Percentiles rank a stretch among this genome's conserved stretches.
phyloP scores from a whole-genome alignment of 169 alveolate species.

The Cryptosporidium tyzzeri region DNA sequence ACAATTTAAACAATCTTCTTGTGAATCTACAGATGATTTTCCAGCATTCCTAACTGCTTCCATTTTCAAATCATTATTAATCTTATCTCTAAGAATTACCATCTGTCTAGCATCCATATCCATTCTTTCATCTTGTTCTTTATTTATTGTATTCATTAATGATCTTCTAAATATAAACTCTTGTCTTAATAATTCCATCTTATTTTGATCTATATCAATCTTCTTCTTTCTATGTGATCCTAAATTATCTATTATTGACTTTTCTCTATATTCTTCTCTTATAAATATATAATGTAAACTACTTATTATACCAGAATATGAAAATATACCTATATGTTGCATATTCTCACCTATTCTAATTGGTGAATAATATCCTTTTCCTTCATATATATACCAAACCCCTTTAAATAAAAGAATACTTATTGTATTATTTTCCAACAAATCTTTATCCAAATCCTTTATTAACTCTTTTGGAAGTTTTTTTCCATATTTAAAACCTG shows the following conservation, averaged over 20 bases:
- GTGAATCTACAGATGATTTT: neutral
- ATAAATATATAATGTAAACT: slow-evolving; percentile 56
- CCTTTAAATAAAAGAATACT: slow-evolving; percentile 33
- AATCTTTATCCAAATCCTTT: slow-evolving; percentile 10
- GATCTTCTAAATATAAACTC: slow-evolving; percentile 66
- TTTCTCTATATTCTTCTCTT: slow-evolving; percentile 21
- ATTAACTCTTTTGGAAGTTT: slow-evolving; percentile 59
- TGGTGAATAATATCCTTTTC: slow-evolving; percentile 53
- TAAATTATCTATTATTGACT: slow-evolving; percentile 45
- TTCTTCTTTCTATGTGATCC: slow-evolving; percentile 63
- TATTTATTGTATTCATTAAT: neutral
- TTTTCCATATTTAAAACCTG: slow-evolving; percentile 4
- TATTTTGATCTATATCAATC: neutral
- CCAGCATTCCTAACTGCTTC: neutral
- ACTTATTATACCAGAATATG: slow-evolving; percentile 31
- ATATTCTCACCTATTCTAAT: slow-evolving; percentile 35
- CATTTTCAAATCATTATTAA: slow-evolving; percentile 27
- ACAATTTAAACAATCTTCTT: slow-evolving; percentile 26
- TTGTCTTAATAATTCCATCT: neutral
- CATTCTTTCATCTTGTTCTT: slow-evolving; percentile 32
- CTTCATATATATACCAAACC: slow-evolving; percentile 65
- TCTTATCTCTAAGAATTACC: slow-evolving; percentile 60
- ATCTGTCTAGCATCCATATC: slow-evolving; percentile 70
- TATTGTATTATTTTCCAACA: neutral
- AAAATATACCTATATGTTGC: slow-evolving; percentile 48